Conservation (phyloP, 139 green algal species). For the Ulvella scutata region DNA sequence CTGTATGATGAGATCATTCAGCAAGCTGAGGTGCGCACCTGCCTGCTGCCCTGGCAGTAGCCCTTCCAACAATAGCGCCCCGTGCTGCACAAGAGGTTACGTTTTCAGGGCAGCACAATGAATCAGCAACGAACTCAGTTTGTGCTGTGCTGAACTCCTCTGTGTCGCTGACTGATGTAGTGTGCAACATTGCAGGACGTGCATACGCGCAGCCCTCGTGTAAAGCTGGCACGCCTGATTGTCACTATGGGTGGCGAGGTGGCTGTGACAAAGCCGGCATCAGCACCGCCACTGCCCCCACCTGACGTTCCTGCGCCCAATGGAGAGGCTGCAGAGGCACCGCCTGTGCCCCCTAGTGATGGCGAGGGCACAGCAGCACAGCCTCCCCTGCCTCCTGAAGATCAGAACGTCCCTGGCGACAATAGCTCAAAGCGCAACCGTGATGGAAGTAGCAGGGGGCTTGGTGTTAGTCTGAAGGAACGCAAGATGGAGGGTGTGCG, state of each 20-base stretch:
- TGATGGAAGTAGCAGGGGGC: no score
- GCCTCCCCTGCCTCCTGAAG: not conserved
- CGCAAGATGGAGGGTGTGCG: no score
- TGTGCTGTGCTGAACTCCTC: no score
- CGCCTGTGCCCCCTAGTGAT: not conserved
- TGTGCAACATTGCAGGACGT: not conserved
- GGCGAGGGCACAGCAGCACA: not conserved
- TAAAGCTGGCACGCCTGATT: not conserved
- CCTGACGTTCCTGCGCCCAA: not conserved
- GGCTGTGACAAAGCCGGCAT: not conserved
- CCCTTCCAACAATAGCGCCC: no score
- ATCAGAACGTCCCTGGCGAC: no score
- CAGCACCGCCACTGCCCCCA: not conserved
- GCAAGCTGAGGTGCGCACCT: not conserved
- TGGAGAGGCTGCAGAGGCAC: not conserved
- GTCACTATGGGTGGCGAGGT: not conserved
- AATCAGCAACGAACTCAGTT: no score
- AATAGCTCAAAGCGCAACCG: no score
- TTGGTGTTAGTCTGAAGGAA: no score
- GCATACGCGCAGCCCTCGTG: not conserved
- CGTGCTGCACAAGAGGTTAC: no score
- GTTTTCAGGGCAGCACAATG: no score
- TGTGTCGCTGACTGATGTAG: no score
- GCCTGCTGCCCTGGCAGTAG: no score
- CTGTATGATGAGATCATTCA: not conserved